These are phyloP conservation scores for Hymenoscyphus infarciens DNA, from an alignment of 2,329 filamentous ascomycete genomes.

Conservation along the genomic window DNA sequence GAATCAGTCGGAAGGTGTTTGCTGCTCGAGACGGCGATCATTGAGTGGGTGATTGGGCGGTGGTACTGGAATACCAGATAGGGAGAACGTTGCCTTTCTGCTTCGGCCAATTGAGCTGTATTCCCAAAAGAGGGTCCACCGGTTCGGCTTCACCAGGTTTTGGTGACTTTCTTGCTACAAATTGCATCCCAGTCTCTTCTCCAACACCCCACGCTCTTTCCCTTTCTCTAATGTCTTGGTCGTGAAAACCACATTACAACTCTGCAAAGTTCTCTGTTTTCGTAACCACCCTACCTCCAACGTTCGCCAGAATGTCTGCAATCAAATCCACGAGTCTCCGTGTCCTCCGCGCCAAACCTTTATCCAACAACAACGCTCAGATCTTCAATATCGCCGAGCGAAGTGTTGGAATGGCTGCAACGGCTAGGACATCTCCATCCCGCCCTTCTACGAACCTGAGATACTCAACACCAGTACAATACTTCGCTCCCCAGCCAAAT, in stretches of 20 bases:
- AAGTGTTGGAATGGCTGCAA: slow-evolving; percentile 17
- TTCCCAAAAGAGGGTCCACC: not conserved
- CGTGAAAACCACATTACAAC: not conserved
- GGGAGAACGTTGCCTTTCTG: not conserved
- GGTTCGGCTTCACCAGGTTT: not conserved
- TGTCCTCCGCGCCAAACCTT: slow-evolving; percentile 16
- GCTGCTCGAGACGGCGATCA: not conserved
- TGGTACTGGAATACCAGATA: slow-evolving; percentile 5
- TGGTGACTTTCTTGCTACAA: not conserved
- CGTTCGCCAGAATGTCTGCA: slow-evolving; percentile 17
- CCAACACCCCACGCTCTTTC: not conserved
- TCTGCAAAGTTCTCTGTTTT: not conserved
- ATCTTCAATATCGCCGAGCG: slow-evolving; percentile 16
- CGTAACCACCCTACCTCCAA: not conserved
- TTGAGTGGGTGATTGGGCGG: not conserved
- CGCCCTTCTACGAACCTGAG: not conserved
- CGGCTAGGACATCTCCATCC: slow-evolving; percentile 14
- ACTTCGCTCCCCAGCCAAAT: slow-evolving; percentile 5
- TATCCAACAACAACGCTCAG: slow-evolving; percentile 9
- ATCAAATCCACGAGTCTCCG: slow-evolving; percentile 19
- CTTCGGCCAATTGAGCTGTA: not conserved
- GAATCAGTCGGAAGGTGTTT: not conserved
- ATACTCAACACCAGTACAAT: not conserved
- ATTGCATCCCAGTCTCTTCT: not conserved
- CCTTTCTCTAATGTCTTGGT: not conserved